These are phyloP conservation scores for Termitomyces sp. DNA, from an alignment of 768 basidiomycete genomes.

Conservation along the genomic window DNA sequence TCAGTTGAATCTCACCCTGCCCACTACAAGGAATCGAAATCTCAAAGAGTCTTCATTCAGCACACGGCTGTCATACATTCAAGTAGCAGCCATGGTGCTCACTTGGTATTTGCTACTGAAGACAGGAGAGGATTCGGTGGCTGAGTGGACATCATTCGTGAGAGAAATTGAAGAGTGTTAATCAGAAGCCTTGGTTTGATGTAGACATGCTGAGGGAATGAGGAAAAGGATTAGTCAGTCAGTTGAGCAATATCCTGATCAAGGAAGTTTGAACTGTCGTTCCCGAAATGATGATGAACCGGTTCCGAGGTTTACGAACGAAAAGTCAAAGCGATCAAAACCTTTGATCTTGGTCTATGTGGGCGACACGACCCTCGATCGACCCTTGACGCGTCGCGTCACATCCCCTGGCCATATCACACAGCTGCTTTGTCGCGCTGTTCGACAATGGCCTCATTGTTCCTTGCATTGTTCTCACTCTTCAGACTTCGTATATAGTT, in stretches of 20 bases:
- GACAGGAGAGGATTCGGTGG: background rate
- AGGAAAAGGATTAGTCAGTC: background rate
- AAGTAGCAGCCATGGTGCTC: background rate
- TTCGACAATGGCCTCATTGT: no score
- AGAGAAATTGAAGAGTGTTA: background rate
- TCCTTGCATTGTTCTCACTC: no score
- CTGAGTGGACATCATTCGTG: background rate
- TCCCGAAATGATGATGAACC: no score
- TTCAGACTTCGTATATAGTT: no score
- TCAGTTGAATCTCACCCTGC: background rate
- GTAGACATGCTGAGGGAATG: background rate
- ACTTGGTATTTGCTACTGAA: background rate
- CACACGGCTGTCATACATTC: background rate
- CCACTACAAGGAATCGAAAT: constrained; percentile 1
- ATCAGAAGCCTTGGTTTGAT: background rate
- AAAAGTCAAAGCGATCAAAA: no score
- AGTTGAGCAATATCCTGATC: background rate
- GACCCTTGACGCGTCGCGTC: no score
- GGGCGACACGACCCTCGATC: no score
- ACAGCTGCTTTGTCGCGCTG: no score
- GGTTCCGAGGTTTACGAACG: no score
- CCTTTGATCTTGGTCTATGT: no score
- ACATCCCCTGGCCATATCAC: no score
- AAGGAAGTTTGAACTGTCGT: no score
- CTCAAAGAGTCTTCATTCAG: background rate